Evolutionary conservation across 2,329 filamentous ascomycete species (phyloP).

Genomic region (Colletotrichum kahawae): DNA sequence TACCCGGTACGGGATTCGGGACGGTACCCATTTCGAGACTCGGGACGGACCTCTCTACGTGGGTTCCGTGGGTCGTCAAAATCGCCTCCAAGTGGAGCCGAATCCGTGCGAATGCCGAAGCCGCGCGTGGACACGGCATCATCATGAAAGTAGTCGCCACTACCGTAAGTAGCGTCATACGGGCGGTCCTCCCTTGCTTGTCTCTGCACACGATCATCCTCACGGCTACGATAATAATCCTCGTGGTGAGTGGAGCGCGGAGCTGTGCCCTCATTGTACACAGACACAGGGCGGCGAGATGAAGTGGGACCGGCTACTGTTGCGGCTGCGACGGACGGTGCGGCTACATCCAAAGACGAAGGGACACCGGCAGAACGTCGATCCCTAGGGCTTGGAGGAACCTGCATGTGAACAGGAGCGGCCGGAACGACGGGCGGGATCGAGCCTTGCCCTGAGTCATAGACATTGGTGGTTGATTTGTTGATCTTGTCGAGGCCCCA

Average conservation of each 20-base stretch:
- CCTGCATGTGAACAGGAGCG: conserved; percentile 35
- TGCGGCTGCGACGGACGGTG: neutral
- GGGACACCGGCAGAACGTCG: conserved; percentile 20
- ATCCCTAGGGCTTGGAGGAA: conserved; percentile 39
- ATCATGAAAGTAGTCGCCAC: conserved; percentile 47
- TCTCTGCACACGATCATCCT: conserved; percentile 50
- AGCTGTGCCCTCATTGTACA: conserved; percentile 55
- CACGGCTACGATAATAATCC: conserved; percentile 53
- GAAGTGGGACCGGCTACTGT: conserved; percentile 27
- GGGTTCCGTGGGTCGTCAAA: conserved; percentile 49
- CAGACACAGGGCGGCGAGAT: conserved; percentile 51
- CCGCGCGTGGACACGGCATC: conserved; percentile 52
- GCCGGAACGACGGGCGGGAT: conserved; percentile 42
- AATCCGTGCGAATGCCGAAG: conserved; percentile 56
- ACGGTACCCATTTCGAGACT: conserved; percentile 32
- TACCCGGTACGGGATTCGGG: conserved; percentile 35
- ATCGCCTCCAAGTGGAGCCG: conserved; percentile 33
- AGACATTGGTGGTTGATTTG: conserved; percentile 43
- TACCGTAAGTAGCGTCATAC: conserved; percentile 30
- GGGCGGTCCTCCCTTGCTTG: conserved; percentile 48
- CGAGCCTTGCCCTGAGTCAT: conserved; percentile 55
- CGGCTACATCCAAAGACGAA: conserved; percentile 8
- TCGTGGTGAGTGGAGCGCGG: conserved; percentile 49
- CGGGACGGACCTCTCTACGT: conserved; percentile 25
- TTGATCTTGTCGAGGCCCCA: conserved; percentile 75